Percentiles rank a stretch among this genome's conserved stretches.
phyloP scores from a whole-genome alignment of 2,329 filamentous ascomycete genomes.

The Trichophyton mentagrophytes region DNA sequence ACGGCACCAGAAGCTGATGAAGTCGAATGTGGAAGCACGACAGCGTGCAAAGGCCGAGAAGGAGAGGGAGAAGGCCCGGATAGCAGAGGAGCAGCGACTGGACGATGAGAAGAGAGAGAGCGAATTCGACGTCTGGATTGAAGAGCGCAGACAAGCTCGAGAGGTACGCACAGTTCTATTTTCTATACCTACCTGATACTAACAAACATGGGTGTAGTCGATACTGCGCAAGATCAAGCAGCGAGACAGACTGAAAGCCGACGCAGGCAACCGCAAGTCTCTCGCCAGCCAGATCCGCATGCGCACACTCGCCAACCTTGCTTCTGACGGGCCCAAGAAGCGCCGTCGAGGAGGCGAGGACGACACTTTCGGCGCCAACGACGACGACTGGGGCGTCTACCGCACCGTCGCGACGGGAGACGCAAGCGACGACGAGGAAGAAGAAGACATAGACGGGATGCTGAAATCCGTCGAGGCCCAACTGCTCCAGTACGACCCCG shows the following conservation, averaged over 20 bases:
- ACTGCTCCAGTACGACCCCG: conserved; percentile 70
- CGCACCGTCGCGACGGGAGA: conserved; percentile 69
- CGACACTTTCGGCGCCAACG: conserved; percentile 91
- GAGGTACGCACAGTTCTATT: conserved; percentile 25
- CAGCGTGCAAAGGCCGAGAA: conserved; percentile 94
- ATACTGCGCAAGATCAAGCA: conserved; percentile 80
- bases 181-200: not conserved
- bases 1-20: conserved; percentile 79
- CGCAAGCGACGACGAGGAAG: conserved; percentile 73
- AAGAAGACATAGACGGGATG: conserved; percentile 66
- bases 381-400: conserved; percentile 97
- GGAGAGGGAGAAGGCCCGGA: conserved; percentile 73
- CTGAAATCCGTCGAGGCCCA: conserved; percentile 72
- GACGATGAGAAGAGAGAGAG: conserved; percentile 75
- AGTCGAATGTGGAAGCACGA: conserved; percentile 86
- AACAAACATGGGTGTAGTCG: conserved; percentile 29
- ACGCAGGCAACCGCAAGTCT: conserved; percentile 91
- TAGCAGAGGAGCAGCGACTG: conserved; percentile 68
- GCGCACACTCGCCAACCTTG: conserved; percentile 94
- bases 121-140: conserved; percentile 75
- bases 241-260: conserved; percentile 80
- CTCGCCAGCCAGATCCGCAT: conserved; percentile 93
- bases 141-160: conserved; percentile 63
- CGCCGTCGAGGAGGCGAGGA: conserved; percentile 78
- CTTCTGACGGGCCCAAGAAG: conserved; percentile 72